Conservation (phyloP, 305 asterid species). For the Fraxinus dipetala region DNA sequence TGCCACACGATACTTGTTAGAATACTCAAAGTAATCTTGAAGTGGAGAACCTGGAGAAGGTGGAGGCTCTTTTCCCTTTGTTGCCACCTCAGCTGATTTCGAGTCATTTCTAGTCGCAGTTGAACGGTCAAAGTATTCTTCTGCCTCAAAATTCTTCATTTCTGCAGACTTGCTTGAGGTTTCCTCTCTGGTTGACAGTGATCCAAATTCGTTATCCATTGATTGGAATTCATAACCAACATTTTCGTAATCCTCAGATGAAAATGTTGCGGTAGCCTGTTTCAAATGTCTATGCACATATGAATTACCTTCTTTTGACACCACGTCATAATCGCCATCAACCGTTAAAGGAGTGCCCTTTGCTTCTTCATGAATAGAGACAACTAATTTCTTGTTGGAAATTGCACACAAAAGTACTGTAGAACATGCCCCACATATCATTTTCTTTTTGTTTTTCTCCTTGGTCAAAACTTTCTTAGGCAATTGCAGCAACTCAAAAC, state of each 20-base stretch:
- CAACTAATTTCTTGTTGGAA: slow-evolving; percentile 37
- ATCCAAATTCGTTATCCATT: slow-evolving; percentile 43
- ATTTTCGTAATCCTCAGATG: slow-evolving; percentile 59
- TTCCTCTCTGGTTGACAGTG: slow-evolving; percentile 30
- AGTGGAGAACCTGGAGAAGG: slow-evolving; percentile 66
- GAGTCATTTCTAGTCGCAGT: slow-evolving; percentile 24
- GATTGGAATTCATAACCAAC: slow-evolving; percentile 55
- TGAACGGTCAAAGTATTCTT: slow-evolving; percentile 31
- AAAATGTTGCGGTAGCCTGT: slow-evolving; percentile 41
- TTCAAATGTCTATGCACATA: slow-evolving; percentile 26
- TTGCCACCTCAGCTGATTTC: slow-evolving; percentile 30
- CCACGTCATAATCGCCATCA: slow-evolving; percentile 17
- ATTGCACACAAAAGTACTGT: slow-evolving; percentile 41
- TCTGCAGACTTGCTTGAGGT: slow-evolving; percentile 34
- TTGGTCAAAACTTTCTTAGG: slow-evolving; percentile 44
- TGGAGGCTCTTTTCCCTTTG: slow-evolving; percentile 37
- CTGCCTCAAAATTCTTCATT: slow-evolving; percentile 40
- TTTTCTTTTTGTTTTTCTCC: slow-evolving; percentile 38
- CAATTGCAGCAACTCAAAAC: slow-evolving; percentile 62
- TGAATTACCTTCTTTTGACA: background rate
- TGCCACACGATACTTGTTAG: slow-evolving; percentile 41
- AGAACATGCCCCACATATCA: slow-evolving; percentile 77
- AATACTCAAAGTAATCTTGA: slow-evolving; percentile 65
- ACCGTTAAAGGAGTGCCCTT: slow-evolving; percentile 26
- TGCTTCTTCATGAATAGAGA: slow-evolving; percentile 38